phyloP scores from a whole-genome alignment of 1,284 basidiomycete species.

The Naganishia sp. region DNA sequence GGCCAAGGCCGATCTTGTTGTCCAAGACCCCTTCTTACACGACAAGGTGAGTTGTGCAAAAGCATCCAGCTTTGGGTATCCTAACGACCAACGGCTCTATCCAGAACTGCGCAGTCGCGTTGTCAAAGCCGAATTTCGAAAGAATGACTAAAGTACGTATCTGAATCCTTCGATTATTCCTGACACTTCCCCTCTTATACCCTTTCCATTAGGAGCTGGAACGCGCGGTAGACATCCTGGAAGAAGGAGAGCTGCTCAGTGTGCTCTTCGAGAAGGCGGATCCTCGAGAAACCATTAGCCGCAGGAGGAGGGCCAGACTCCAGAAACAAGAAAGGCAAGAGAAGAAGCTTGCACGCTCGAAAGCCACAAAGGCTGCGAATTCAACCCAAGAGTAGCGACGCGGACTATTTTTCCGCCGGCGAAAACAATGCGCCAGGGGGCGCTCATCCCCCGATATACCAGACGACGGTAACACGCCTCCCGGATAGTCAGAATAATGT shows the following conservation, averaged over 20 bases:
- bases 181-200: neutral
- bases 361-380: neutral
- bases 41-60: constrained; percentile 44
- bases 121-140: constrained; percentile 6
- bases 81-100: neutral
- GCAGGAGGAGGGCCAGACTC: neutral
- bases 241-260: neutral
- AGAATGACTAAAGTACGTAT: constrained; percentile 1
- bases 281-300: neutral
- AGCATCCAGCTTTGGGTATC: neutral
- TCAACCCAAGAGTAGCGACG: neutral
- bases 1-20: constrained; percentile 43
- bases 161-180: no score
- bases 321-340: no score
- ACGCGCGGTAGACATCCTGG: constrained; percentile 5
- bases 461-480: neutral
- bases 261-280: constrained; percentile 14
- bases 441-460: neutral
- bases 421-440: neutral
- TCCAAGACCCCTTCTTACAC: constrained; percentile 54
- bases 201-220: constrained; percentile 5
- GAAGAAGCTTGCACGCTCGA: neutral
- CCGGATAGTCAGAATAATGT: no score
- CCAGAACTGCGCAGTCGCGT: constrained; percentile 28
- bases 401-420: neutral